Percentiles rank a stretch among this genome's conserved stretches.
These are phyloP conservation scores for Graphilbum ipis-grandicollis DNA, from an alignment of 2,329 filamentous ascomycete genomes.

Conservation along the genomic window DNA sequence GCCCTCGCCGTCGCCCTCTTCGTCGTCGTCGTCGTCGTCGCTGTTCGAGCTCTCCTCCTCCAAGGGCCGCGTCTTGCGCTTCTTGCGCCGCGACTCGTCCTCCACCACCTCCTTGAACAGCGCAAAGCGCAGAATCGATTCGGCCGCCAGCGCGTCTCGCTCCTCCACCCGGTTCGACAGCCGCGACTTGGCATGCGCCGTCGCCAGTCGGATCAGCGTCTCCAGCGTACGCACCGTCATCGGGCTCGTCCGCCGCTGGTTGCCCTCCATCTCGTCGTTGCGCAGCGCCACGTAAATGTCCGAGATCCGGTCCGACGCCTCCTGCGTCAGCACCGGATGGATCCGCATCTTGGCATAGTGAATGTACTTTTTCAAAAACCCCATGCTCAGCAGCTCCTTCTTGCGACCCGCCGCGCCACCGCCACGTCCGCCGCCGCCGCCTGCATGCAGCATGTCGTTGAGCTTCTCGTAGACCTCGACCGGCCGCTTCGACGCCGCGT, in stretches of 20 bases:
- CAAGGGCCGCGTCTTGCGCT: conserved; percentile 48
- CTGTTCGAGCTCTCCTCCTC: conserved; percentile 38
- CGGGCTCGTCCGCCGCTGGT: conserved; percentile 81
- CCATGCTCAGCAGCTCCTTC: conserved; percentile 81
- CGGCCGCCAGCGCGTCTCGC: conserved; percentile 72
- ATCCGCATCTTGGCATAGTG: conserved; percentile 90
- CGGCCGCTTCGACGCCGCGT: conserved; percentile 40
- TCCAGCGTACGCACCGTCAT: conserved; percentile 95
- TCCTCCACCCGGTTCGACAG: conserved; percentile 80
- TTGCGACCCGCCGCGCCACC: conserved; percentile 62
- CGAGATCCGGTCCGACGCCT: conserved; percentile 81
- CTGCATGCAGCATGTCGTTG: conserved; percentile 82
- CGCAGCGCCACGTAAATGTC: conserved; percentile 80
- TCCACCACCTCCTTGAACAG: conserved; percentile 90
- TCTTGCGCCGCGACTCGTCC: conserved; percentile 65
- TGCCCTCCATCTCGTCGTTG: conserved; percentile 91
- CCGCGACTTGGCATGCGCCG: conserved; percentile 84
- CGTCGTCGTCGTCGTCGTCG: conserved; percentile 43
- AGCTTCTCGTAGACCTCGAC: conserved; percentile 94
- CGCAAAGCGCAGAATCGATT: conserved; percentile 81
- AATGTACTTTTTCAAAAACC: conserved; percentile 99
- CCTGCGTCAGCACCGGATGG: conserved; percentile 79
- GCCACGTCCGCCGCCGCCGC: conserved; percentile 56
- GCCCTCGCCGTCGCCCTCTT: conserved; percentile 16
- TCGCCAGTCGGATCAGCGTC: conserved; percentile 93